Evolutionary conservation across 2,329 filamentous ascomycete species (phyloP).

Genomic region (Westerdykella aurantiaca): DNA sequence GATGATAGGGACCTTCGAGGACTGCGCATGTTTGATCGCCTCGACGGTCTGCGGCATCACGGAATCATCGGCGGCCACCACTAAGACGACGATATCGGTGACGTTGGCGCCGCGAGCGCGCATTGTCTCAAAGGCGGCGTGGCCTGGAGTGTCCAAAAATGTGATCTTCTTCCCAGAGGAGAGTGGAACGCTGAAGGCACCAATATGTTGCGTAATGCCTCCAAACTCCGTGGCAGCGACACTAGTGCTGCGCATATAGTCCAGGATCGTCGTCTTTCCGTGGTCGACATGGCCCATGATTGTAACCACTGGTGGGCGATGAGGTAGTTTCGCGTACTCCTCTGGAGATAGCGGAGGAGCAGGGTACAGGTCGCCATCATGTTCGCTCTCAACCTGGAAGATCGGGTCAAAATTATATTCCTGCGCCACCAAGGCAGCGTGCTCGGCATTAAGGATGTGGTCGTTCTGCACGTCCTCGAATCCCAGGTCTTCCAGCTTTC

Average conservation of each 20-base stretch:
- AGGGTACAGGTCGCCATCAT: slow-evolving; percentile 66
- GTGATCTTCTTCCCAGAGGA: slow-evolving; percentile 82
- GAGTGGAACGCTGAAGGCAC: slow-evolving; percentile 87
- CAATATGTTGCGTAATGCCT: slow-evolving; percentile 97
- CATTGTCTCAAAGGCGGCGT: slow-evolving; percentile 94
- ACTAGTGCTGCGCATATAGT: slow-evolving; percentile 88
- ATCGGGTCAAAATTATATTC: slow-evolving; percentile 90
- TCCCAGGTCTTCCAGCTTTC: slow-evolving; percentile 77
- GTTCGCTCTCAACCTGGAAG: slow-evolving; percentile 54
- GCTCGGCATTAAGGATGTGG: slow-evolving; percentile 85
- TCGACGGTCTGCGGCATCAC: slow-evolving; percentile 97
- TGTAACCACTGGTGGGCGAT: slow-evolving; percentile 85
- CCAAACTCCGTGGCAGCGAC: slow-evolving; percentile 88
- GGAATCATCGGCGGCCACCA: slow-evolving; percentile 93
- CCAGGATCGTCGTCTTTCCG: slow-evolving; percentile 92
- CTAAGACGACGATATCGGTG: slow-evolving; percentile 92
- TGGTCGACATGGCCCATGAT: slow-evolving; percentile 99
- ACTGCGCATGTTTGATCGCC: slow-evolving; percentile 86
- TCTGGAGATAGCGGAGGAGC: slow-evolving; percentile 42
- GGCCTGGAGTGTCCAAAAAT: slow-evolving; percentile 93
- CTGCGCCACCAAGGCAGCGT: slow-evolving; percentile 79
- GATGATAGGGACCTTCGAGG: slow-evolving; percentile 86
- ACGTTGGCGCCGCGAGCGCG: slow-evolving; percentile 90
- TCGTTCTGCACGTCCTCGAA: slow-evolving; percentile 80
- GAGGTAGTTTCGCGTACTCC: slow-evolving; percentile 63